These are phyloP conservation scores for Cryphonectria nitschkei DNA, from an alignment of 2,329 filamentous ascomycete genomes.

Conservation along the genomic window DNA sequence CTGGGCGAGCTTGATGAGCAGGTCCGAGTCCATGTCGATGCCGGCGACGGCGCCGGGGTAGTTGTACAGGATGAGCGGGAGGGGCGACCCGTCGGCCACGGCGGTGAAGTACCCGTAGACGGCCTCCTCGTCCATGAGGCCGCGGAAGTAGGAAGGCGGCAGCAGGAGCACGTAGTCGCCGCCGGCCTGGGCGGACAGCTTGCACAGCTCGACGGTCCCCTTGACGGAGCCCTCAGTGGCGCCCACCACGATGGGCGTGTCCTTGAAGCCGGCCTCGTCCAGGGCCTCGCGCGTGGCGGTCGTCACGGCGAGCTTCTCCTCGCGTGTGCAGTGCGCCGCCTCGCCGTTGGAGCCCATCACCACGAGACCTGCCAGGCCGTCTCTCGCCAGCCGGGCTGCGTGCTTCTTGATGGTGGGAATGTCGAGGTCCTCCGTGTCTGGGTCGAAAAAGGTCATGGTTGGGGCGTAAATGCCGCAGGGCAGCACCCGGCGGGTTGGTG, in stretches of 20 bases:
- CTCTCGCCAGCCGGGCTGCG: conserved; percentile 74
- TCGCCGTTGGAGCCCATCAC: conserved; percentile 92
- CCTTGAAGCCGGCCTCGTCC: conserved; percentile 75
- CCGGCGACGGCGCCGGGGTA: conserved; percentile 86
- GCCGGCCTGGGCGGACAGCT: conserved; percentile 67
- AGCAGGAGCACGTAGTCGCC: conserved; percentile 81
- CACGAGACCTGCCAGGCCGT: conserved; percentile 79
- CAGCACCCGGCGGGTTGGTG: conserved; percentile 56
- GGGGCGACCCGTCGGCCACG: conserved; percentile 74
- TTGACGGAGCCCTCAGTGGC: conserved; percentile 81
- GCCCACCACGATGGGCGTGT: conserved; percentile 81
- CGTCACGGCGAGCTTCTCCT: conserved; percentile 77
- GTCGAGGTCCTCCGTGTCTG: conserved; percentile 82
- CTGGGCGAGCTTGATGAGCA: conserved; percentile 76
- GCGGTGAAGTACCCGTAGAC: conserved; percentile 74
- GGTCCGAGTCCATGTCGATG: conserved; percentile 87
- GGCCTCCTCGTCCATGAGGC: conserved; percentile 73
- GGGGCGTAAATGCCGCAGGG: conserved; percentile 85
- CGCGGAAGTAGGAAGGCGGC: conserved; percentile 82
- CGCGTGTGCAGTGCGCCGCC: conserved; percentile 79
- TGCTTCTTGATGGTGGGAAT: conserved; percentile 79
- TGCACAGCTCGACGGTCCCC: conserved; percentile 76
- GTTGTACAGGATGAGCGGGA: conserved; percentile 88
- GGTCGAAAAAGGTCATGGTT: conserved; percentile 89
- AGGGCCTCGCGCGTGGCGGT: conserved; percentile 79